phyloP scores from a whole-genome alignment of 495 filamentous ascomycete genomes.

The Trichoderma virens region DNA sequence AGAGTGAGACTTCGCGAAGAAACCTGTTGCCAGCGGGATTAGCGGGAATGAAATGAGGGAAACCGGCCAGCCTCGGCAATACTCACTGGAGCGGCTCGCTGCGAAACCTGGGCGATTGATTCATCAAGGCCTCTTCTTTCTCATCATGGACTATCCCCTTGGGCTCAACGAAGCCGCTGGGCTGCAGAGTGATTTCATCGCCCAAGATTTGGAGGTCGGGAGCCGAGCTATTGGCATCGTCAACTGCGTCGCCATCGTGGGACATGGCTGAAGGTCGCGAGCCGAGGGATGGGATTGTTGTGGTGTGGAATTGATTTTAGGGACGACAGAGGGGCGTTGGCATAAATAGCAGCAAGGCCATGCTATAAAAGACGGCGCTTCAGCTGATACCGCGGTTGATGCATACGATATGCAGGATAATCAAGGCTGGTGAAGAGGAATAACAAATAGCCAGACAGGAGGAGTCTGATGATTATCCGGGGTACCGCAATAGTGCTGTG shows the following conservation, averaged over 20 bases:
- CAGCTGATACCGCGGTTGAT: not conserved
- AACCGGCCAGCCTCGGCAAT: not conserved
- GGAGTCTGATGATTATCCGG: too few species aligned
- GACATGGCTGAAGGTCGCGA: conserved; percentile 21
- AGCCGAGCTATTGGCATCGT: conserved; percentile 39
- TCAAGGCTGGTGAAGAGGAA: too few species aligned
- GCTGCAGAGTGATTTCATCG: conserved; percentile 70
- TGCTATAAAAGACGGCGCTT: not conserved
- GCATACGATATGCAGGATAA: too few species aligned
- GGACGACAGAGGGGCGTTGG: not conserved
- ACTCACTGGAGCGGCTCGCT: conserved; percentile 46
- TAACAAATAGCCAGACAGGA: not conserved
- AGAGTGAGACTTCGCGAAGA: conserved; percentile 82
- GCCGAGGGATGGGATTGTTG: not conserved
- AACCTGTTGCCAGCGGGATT: conserved; percentile 50
- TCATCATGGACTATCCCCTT: conserved; percentile 26
- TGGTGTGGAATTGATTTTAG: not conserved
- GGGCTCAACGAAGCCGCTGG: conserved; percentile 60
- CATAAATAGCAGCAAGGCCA: not conserved
- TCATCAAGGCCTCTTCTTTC: conserved; percentile 67
- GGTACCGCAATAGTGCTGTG: too few species aligned
- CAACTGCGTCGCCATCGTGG: conserved; percentile 27
- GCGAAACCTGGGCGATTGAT: conserved; percentile 72
- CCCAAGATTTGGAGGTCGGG: conserved; percentile 80
- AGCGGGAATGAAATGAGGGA: conserved; percentile 7